Evolutionary conservation across 2,329 filamentous ascomycete genomes (phyloP), one percentile per base, ranked within the genome.

Genomic region (Trichoderma sp.): DNA sequence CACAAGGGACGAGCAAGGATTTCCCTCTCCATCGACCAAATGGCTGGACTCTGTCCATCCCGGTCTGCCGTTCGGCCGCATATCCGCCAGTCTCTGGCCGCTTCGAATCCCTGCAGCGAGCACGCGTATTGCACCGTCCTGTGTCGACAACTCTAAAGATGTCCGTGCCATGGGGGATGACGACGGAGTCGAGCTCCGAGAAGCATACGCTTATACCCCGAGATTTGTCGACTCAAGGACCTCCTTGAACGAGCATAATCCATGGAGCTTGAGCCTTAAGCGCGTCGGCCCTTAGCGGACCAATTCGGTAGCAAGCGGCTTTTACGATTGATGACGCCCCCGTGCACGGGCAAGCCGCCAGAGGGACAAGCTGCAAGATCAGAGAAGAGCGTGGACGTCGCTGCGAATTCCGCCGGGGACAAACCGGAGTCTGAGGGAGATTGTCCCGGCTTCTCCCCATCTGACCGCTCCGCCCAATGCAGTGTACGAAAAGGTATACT

Each of bases 21-120:
- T 75, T 35, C 74, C 24, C 73, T 79, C 79, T 78, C 79, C 80
- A 81, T 80, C 75, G 71, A 77, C 72, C 80, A 72, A 80, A 75
- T 77, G 75, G 77, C 76, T 76, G 78, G 77, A 77, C 76, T 76
- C 59, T 60, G 53, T 35, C 45, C 69, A 79, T 78, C 81, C 81
- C 77, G 76, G 81, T 81, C 80, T 81, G 78, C 81, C 79, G 80
- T 76, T 71, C 75, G 65, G 78, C 74, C 76, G 75, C 79, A 77
- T 80, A 77, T 78, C 77, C 75, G 75, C 74, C 76, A 77, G 76
- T 64, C 77, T 79, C 71, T 77, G 77, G 75, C 78, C 79, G 33
- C 31, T 60, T 31, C 21, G 6, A 21, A 63, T 50, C 56, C 68
- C 56, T 62, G 68, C 56, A 63, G n/a, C 56, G 21, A 29, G 53